phyloP scores from a whole-genome alignment of 2,329 filamentous ascomycete genomes.

The Beauveria asiatica region DNA sequence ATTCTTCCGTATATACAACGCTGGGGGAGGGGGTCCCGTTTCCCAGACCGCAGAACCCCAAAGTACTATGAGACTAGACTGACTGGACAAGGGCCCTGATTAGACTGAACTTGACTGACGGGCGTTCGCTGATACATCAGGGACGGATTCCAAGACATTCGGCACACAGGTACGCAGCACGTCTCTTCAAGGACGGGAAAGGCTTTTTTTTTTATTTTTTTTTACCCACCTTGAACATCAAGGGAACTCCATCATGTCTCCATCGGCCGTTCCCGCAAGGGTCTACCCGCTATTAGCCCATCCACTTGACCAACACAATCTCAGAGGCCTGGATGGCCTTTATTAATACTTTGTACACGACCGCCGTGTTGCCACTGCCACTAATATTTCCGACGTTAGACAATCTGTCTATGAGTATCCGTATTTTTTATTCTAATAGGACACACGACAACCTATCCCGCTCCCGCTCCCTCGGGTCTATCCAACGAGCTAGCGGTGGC shows the following conservation, averaged over 20 bases:
- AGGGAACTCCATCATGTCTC: not conserved
- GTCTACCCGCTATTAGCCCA: not conserved
- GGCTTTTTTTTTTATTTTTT: no score
- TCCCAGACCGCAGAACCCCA: no score
- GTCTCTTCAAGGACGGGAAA: not conserved
- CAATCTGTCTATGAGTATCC: not conserved
- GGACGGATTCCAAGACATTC: no score
- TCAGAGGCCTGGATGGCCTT: not conserved
- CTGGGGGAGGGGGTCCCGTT: not conserved
- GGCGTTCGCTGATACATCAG: no score
- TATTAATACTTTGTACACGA: not conserved
- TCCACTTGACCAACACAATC: constrained; percentile 5
- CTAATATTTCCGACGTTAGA: not conserved
- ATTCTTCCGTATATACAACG: not conserved
- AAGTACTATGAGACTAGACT: no score
- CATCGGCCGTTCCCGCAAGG: not conserved
- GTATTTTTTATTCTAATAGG: not conserved
- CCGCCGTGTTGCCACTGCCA: not conserved
- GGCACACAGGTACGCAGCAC: not conserved
- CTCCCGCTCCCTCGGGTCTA: not conserved
- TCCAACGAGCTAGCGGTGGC: not conserved
- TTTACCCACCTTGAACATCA: no score
- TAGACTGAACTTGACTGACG: no score
- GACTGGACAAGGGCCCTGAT: no score
- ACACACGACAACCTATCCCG: not conserved